Evolutionary conservation across 345 rosid species (phyloP).

Genomic region (Streptanthus diversifolius): DNA sequence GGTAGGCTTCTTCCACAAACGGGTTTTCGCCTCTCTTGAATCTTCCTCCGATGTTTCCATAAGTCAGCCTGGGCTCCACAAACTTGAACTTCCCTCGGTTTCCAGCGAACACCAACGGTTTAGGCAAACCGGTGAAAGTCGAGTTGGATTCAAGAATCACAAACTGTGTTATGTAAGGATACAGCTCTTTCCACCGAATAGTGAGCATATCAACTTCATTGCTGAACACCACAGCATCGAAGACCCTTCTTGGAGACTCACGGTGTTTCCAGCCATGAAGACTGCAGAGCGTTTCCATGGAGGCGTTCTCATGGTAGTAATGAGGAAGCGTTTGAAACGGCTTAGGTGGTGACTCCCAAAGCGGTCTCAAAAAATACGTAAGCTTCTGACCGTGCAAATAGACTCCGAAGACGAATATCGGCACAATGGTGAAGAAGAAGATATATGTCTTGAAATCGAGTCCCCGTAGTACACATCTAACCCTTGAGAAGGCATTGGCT

Average conservation of each 20-base stretch:
- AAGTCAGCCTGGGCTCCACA: slow-evolving; percentile 68
- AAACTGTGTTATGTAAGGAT: slow-evolving; percentile 74
- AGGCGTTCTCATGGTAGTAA: slow-evolving; percentile 64
- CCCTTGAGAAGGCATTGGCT: slow-evolving; percentile 29
- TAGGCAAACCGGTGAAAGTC: slow-evolving; percentile 71
- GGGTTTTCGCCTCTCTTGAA: slow-evolving; percentile 86
- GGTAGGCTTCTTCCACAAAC: slow-evolving; percentile 89
- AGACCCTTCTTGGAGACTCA: slow-evolving; percentile 79
- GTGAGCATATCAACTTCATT: slow-evolving; percentile 76
- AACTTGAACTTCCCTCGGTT: slow-evolving; percentile 60
- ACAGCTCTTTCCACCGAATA: slow-evolving; percentile 83
- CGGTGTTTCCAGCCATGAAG: slow-evolving; percentile 91
- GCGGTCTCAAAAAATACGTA: slow-evolving; percentile 33
- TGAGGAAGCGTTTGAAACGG: slow-evolving; percentile 54
- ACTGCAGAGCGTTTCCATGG: slow-evolving; percentile 69
- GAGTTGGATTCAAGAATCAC: slow-evolving; percentile 93
- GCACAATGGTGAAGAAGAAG: slow-evolving; percentile 27
- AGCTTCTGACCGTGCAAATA: slow-evolving; percentile 35
- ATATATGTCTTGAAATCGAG: slow-evolving; percentile 32
- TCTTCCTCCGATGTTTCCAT: slow-evolving; percentile 79
- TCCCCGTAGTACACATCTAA: slow-evolving; percentile 33
- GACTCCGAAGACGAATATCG: slow-evolving; percentile 14
- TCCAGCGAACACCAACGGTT: slow-evolving; percentile 54
- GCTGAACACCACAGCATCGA: slow-evolving; percentile 81
- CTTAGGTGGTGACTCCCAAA: slow-evolving; percentile 33